Conservation (phyloP, 768 basidiomycete species). For the Chalciporus sphaerocephalus region DNA sequence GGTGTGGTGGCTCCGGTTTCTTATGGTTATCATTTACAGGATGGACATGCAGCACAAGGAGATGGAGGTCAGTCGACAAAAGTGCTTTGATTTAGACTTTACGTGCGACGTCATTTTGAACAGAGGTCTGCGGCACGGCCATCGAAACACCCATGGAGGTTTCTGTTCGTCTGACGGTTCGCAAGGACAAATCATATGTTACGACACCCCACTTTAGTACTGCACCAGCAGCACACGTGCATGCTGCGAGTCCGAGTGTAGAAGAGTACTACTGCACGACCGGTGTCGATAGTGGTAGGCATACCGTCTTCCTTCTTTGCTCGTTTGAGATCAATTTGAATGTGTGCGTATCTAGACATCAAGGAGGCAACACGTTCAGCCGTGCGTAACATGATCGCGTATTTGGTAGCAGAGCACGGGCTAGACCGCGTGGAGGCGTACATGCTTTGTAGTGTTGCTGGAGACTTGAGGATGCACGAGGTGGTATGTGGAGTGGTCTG, state of each 20-base stretch:
- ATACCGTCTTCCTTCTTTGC: neutral
- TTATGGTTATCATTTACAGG: conserved; percentile 32
- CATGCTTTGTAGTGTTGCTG: conserved; percentile 58
- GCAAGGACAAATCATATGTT: conserved; percentile 54
- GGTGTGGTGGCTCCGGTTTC: neutral
- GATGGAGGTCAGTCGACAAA: conserved; percentile 48
- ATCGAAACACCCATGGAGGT: conserved; percentile 62
- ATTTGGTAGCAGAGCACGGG: conserved; percentile 41
- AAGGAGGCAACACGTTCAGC: conserved; percentile 53
- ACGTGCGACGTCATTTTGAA: neutral
- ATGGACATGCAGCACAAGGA: conserved; percentile 64
- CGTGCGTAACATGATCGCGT: conserved; percentile 55
- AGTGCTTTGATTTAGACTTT: neutral
- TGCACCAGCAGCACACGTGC: conserved; percentile 17
- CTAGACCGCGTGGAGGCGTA: conserved; percentile 49
- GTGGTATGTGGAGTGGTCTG: conserved; percentile 35
- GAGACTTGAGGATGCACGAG: conserved; percentile 58
- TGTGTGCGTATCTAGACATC: conserved; percentile 34
- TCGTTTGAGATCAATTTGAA: neutral
- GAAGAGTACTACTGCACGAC: conserved; percentile 55
- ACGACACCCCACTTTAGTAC: conserved; percentile 55
- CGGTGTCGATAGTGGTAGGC: conserved; percentile 45
- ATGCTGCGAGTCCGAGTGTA: neutral
- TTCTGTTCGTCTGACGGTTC: conserved; percentile 49
- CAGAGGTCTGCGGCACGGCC: conserved; percentile 62